Base-by-base conservation (phyloP, 805 yeast genomes). In the Starmerella khaoyaiensis region DNA sequence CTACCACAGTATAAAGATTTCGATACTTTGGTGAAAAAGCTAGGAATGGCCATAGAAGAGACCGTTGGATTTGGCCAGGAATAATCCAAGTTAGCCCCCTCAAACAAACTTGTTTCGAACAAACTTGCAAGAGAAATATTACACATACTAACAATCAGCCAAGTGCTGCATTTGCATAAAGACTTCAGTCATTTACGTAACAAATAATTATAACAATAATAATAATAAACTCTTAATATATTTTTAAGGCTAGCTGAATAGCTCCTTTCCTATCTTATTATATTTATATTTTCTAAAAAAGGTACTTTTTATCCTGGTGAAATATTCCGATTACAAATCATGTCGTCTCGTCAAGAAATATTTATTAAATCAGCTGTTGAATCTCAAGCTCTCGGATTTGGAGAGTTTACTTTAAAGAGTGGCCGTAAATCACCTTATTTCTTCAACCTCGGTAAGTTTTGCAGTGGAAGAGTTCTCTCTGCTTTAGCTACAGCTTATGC, bases 41-140 rank as follows among this genome's bases (percentile, higher is more conserved):
- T 90, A 53, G 79, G 93, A 24, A 69, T 87, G 59, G 99, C 99
- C 21, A 97, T 90, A 27, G 99, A 90, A 61, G 97, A 90, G 64
- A 90, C 99, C 12, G 90, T 90, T 57, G 99, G 99, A 33, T 90
- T 90, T 58, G 98, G 98, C 42, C 97, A 90, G 65, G 98, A 90
- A 68, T 87, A 65, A 30, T 3, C 35, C 11, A 10, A 28, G 26
- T 23, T 23, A 10, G 16, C 14, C 31, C 16, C n/a, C n/a, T n/a
- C n/a, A n/a, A n/a, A n/a, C n/a, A n/a, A n/a, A n/a, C n/a, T n/a
- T n/a, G n/a, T 23, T 23, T n/a, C n/a, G n/a, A 12, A 23, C 26
- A 23, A 12, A n/a, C n/a, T n/a, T n/a, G n/a, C n/a, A n/a, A n/a
- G n/a, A n/a, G n/a, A n/a, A n/a, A n/a, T n/a, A n/a, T n/a, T n/a